A percentile compares a stretch with the other conserved stretches of the same genome.
Evolutionary conservation across 1,284 basidiomycete species (phyloP).

Genomic region (Ustilago xerochloae): DNA sequence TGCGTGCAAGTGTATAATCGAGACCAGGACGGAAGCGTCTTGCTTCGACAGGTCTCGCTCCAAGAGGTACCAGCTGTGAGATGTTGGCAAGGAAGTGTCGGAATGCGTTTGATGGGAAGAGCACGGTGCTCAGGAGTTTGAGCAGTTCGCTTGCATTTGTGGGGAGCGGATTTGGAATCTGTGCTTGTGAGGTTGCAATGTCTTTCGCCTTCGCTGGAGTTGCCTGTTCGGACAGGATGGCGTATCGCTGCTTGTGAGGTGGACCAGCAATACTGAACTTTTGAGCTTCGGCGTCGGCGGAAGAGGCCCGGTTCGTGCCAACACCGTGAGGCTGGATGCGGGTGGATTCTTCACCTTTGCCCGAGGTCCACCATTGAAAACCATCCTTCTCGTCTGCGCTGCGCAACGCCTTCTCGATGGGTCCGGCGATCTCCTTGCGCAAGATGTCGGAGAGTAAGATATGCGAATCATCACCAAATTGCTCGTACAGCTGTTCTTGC

Average conservation of each 20-base stretch:
- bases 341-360: slow-evolving; percentile 40
- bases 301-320: slow-evolving; percentile 23
- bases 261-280: slow-evolving; percentile 83
- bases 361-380: slow-evolving; percentile 61
- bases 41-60: slow-evolving; percentile 76
- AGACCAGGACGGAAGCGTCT: slow-evolving; percentile 90
- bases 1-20: slow-evolving; percentile 93
- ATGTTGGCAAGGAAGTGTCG: slow-evolving; percentile 87
- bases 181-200: slow-evolving; percentile 13
- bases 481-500: slow-evolving; percentile 81
- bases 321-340: slow-evolving; percentile 58
- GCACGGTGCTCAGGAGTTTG: slow-evolving; percentile 51
- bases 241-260: slow-evolving; percentile 93
- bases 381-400: slow-evolving; percentile 75
- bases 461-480: slow-evolving; percentile 88
- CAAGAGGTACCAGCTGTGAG: slow-evolving; percentile 79
- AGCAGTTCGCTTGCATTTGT: slow-evolving; percentile 53
- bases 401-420: slow-evolving; percentile 56
- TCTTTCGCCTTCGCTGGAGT: slow-evolving; percentile 39
- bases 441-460: slow-evolving; percentile 74
- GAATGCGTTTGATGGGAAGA: slow-evolving; percentile 84
- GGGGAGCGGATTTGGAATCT: slow-evolving; percentile 39
- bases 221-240: slow-evolving; percentile 70
- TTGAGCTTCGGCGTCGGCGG: slow-evolving; percentile 24
- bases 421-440: slow-evolving; percentile 55